Base-by-base conservation (phyloP, 2,329 filamentous ascomycete genomes). In the Chaetomiaceae sp. region DNA sequence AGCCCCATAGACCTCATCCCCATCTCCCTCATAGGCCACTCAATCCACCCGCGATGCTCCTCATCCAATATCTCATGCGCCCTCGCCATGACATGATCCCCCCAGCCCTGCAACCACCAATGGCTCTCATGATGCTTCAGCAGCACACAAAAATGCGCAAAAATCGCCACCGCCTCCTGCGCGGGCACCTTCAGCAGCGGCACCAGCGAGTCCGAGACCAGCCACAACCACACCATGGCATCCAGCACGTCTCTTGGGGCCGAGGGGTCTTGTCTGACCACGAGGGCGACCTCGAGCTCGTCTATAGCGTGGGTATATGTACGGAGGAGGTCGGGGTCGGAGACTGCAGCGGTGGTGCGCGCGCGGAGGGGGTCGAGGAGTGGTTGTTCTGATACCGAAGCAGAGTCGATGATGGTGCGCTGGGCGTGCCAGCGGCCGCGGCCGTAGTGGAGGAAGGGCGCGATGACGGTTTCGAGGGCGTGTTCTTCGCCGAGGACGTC, bases 191-290 rank as follows among this genome's bases (percentile, higher is more conserved):
- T 62, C 12, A 75, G 57, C 20, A 74, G 61, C 15, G 67, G 64
- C 9, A 74, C 54, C 20, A 72, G 69, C 4, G 68, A 67, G 48
- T 71, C 65, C 3, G 66, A 62, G 9, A 71, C 63, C 23, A 57
- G 49, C 59, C 70, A 73, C 43, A 72, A 63, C 71, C 72, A 74
- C 5, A 71, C 61, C 50, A 74, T 73, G 1, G 71, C 63, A 51
- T 75, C 72, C 2, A 65, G 63, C 20, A 68, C 61, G 45, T 75
- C 72, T 12, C 67, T 61, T 8, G 54, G 55, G 12, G 31, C 55
- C 34, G 27, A 51, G 15, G 39, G 53, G 56, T 45, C 51, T 38
- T 40, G 50, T 19, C 55, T 36, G 11, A 53, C 51, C 0, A 61
- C 59, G 46, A 70, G 67, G 1, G 66, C 65, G 42, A 63, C 63